Evolutionary conservation across 345 rosid species (phyloP), one percentile per base, ranked within the genome.

Genomic region (Populus deltoides): DNA sequence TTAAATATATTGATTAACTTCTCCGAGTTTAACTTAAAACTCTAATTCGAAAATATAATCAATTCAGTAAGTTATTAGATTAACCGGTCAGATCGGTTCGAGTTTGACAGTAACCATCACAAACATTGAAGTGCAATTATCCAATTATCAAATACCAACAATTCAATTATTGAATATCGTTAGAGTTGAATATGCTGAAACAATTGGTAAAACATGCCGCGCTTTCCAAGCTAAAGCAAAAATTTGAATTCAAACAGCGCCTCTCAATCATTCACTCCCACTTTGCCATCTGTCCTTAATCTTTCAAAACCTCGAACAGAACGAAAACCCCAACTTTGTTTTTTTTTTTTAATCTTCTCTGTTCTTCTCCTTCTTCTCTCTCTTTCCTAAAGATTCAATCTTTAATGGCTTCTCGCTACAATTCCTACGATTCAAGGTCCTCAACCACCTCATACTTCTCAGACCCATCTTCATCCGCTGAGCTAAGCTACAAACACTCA

Each of bases 371-470:
- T 7, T 47, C 77, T 71, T 18, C 62, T 68, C 66, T 68, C 43
- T 47, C 67, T 16, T 8, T 13, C 12, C 33, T 3, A 13, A 29
- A 13, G 38, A n/a, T 4, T 24, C 49, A 33, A 27, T n/a, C 2
- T 15, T 27, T 15, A 25, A 90, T 90, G 93, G 93, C 97, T 2
- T 78, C 90, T 77, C 94, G 98, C 62, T 94, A 92, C 91, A 88
- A 79, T 25, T 88, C 94, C 29, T 92, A 83, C 84, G 90, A 94
- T 75, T 88, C 98, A 2, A 86, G 93, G 68, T 89, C 96, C 31
- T 91, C 97, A 5, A 61, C 90, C 31, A 86, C 92, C 12, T 88
- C 92, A 6, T 31, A 75, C 76, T 78, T 85, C 77, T 90, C 93
- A 9, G 93, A 92, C 81, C 92, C 83, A 13, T 89, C 91, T 25